Conservation (phyloP, 2,329 filamentous ascomycete genomes). For the Fusarium ramigenum region DNA sequence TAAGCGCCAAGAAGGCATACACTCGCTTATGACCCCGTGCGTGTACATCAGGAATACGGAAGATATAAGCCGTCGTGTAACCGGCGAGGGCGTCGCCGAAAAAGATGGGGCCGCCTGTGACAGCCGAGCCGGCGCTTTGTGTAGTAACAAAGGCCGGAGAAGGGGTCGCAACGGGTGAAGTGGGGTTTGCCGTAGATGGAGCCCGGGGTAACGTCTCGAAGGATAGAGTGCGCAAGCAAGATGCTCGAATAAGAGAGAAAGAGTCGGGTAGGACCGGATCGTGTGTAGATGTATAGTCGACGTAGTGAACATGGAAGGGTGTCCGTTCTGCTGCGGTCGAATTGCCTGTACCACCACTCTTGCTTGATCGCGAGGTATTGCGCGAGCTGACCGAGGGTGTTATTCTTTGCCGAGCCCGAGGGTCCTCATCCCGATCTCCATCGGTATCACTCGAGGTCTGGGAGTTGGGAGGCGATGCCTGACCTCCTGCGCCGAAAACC, state of each 20-base stretch:
- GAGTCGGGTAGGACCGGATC: slow-evolving; percentile 69
- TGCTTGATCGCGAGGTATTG: slow-evolving; percentile 63
- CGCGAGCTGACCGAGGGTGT: slow-evolving; percentile 56
- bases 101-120: slow-evolving; percentile 73
- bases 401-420: slow-evolving; percentile 52
- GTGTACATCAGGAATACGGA: slow-evolving; percentile 73
- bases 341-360: slow-evolving; percentile 55
- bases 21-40: slow-evolving; percentile 75
- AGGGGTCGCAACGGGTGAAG: slow-evolving; percentile 48
- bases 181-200: slow-evolving; percentile 54
- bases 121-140: slow-evolving; percentile 62
- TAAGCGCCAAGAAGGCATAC: slow-evolving; percentile 73
- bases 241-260: slow-evolving; percentile 73
- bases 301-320: slow-evolving; percentile 68
- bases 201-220: slow-evolving; percentile 72
- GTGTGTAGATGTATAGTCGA: slow-evolving; percentile 75
- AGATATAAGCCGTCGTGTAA: slow-evolving; percentile 76
- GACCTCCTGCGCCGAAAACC: slow-evolving; percentile 60
- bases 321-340: slow-evolving; percentile 58
- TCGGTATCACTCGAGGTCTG: slow-evolving; percentile 63
- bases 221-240: slow-evolving; percentile 72
- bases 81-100: slow-evolving; percentile 72
- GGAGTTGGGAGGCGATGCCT: slow-evolving; percentile 62
- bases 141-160: slow-evolving; percentile 64
- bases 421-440: slow-evolving; percentile 57